These are phyloP conservation scores for Aspergillus hancockii DNA, from an alignment of 495 filamentous ascomycete species.

Conservation along the genomic window DNA sequence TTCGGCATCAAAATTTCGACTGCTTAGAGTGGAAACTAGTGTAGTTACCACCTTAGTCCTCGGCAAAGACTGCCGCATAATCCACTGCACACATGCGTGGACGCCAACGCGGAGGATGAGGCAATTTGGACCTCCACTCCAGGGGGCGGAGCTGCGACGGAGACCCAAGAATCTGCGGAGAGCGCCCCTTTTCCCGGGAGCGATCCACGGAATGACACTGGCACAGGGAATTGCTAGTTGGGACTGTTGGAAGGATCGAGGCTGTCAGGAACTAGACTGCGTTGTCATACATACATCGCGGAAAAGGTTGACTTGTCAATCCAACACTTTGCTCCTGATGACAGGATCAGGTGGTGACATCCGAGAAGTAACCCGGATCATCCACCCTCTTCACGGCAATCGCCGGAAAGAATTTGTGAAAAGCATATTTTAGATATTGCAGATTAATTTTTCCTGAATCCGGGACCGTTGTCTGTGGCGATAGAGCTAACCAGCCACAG, in stretches of 20 bases:
- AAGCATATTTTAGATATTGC: neutral
- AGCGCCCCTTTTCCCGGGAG: neutral
- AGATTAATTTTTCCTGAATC: neutral
- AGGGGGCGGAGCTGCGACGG: conserved; percentile 9
- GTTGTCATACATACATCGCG: neutral
- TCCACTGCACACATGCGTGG: neutral
- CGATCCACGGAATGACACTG: conserved; percentile 2
- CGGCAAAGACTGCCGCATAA: conserved; percentile 6
- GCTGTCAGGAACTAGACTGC: neutral
- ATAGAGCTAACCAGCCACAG: conserved; percentile 8
- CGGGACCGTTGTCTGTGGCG: neutral
- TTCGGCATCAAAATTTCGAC: neutral
- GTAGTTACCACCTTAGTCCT: neutral
- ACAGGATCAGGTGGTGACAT: neutral
- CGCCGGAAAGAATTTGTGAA: neutral
- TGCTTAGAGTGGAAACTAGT: conserved; percentile 8
- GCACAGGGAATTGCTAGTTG: neutral
- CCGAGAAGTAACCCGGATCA: neutral
- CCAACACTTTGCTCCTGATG: neutral
- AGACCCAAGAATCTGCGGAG: conserved; percentile 5
- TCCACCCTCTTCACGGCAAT: neutral
- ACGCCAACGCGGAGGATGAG: neutral
- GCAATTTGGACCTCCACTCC: conserved; percentile 4
- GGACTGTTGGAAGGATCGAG: neutral
- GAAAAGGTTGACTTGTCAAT: neutral